Evolutionary conservation across 345 rosid species (phyloP).

Genomic region (Populus euphratica): DNA sequence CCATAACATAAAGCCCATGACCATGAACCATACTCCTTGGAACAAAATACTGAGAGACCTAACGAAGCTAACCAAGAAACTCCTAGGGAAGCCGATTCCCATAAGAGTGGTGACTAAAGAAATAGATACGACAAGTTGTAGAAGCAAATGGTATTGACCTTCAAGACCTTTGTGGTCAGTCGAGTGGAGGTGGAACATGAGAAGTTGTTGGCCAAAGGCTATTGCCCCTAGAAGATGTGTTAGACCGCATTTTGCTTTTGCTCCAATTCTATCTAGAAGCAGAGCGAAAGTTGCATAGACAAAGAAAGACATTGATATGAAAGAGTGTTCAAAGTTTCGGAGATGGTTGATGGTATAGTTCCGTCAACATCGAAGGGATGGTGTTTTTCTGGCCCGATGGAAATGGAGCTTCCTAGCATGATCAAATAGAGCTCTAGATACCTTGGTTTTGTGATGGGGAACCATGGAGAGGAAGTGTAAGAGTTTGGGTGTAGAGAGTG

Average conservation of each 20-base stretch:
- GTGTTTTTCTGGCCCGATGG: conserved; percentile 60
- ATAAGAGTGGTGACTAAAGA: conserved; percentile 49
- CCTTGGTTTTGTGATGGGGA: conserved; percentile 45
- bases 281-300: conserved; percentile 53
- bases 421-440: conserved; percentile 55
- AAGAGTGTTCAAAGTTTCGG: conserved; percentile 76
- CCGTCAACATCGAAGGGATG: conserved; percentile 79
- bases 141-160: conserved; percentile 69
- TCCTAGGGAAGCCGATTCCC: conserved; percentile 52
- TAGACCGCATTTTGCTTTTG: conserved; percentile 28
- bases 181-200: conserved; percentile 73
- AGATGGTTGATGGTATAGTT: conserved; percentile 77
- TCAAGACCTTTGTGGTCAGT: conserved; percentile 73
- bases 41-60: conserved; percentile 53
- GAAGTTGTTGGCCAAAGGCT: conserved; percentile 62
- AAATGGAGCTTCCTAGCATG: conserved; percentile 51
- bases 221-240: conserved; percentile 40
- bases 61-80: conserved; percentile 62
- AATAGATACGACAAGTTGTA: conserved; percentile 45
- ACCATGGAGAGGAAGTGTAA: conserved; percentile 55
- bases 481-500: conserved; percentile 42
- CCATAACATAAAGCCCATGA: conserved; percentile 72
- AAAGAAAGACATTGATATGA: conserved; percentile 59
- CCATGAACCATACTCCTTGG: conserved; percentile 74
- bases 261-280: conserved; percentile 37